Base-by-base conservation (phyloP, 371 early-diverging fungal species). In the Mortierella sp. region DNA sequence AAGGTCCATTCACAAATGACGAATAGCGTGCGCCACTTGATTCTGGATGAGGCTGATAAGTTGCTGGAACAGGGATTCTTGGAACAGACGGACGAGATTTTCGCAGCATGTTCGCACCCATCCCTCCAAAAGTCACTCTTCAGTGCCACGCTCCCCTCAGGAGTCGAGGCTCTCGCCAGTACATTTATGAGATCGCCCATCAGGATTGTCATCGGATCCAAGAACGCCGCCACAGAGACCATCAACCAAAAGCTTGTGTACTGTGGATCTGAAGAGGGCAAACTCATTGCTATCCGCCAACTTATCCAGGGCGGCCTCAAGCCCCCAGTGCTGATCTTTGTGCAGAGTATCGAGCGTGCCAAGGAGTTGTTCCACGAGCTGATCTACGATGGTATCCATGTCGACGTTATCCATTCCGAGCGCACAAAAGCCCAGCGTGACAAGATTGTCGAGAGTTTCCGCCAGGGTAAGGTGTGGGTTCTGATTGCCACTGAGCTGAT, bases 401-500 rank as follows among this genome's bases (percentile, higher is more conserved):
- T 98, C 18, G 98, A 99, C 75, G 97, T 99, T 29, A 97, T 99
- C 49, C 98, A 98, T 81, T 94, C 99, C 7, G 98, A 97, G 80
- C 93, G 96, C 78, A 96, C 98, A 41, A 94, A 98, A 82, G 91
- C 94, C 46, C 97, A 97, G 91, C 94, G 99, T 84, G 98, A 98
- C 81, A 90, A 92, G 75, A 95, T 98, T 70, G 94, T 99, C 38
- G 92, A 96, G 75, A 94, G 94, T 74, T 99, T 99, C 90, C 94
- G 97, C 38, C 84, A 89, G 27, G 98, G 99, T 48, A 93, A 95
- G 75, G 93, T 97, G 41, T 98, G 98, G 98, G 96, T 98, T 35
- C 89, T 99, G 76, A 98, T 99, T 75, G 93, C 98, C 29, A 99
- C 99, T 1, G 99, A 99, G 76, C 90, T 99, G 68, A 97, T 99